These are phyloP conservation scores for Leucocoprinus sp. DNA, from an alignment of 768 basidiomycete species.

Conservation along the genomic window DNA sequence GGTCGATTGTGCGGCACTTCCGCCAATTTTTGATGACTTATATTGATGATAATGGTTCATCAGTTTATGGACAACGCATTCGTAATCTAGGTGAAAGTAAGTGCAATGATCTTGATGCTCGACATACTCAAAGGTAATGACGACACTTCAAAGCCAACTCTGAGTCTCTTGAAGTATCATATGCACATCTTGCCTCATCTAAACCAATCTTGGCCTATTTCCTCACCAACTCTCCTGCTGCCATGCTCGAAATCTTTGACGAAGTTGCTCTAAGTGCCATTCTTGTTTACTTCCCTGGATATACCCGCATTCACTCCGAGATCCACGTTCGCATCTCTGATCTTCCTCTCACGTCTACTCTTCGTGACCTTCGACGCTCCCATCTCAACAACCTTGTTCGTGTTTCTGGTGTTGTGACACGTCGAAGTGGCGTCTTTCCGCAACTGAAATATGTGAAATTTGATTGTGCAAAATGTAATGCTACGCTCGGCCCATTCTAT, in stretches of 20 bases:
- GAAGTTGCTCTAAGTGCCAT: slow-evolving; percentile 92
- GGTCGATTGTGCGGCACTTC: slow-evolving; percentile 89
- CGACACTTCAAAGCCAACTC: slow-evolving; percentile 63
- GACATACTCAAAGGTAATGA: slow-evolving; percentile 6
- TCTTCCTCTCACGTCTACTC: slow-evolving; percentile 80
- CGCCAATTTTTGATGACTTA: slow-evolving; percentile 93
- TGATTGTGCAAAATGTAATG: slow-evolving; percentile 91
- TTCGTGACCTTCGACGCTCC: slow-evolving; percentile 87
- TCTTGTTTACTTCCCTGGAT: slow-evolving; percentile 90
- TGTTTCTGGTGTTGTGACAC: slow-evolving; percentile 91
- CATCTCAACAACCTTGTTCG: slow-evolving; percentile 95
- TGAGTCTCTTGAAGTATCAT: slow-evolving; percentile 96
- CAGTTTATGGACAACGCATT: slow-evolving; percentile 93
- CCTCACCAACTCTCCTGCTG: slow-evolving; percentile 86
- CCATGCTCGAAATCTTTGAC: slow-evolving; percentile 93
- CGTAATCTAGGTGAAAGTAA: slow-evolving; percentile 90
- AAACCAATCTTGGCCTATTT: slow-evolving; percentile 97
- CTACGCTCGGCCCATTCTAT: slow-evolving; percentile 93
- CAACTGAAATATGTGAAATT: slow-evolving; percentile 99
- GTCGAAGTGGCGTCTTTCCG: slow-evolving; percentile 95
- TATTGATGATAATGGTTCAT: slow-evolving; percentile 83
- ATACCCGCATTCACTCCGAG: slow-evolving; percentile 95
- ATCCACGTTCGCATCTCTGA: slow-evolving; percentile 97
- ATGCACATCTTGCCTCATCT: slow-evolving; percentile 85
- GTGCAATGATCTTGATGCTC: slow-evolving; percentile 17